Percentiles rank a stretch among this genome's conserved stretches.
phyloP scores from a whole-genome alignment of 1,139 yeast species.

The Chernovozyma sophiae-reginae region DNA sequence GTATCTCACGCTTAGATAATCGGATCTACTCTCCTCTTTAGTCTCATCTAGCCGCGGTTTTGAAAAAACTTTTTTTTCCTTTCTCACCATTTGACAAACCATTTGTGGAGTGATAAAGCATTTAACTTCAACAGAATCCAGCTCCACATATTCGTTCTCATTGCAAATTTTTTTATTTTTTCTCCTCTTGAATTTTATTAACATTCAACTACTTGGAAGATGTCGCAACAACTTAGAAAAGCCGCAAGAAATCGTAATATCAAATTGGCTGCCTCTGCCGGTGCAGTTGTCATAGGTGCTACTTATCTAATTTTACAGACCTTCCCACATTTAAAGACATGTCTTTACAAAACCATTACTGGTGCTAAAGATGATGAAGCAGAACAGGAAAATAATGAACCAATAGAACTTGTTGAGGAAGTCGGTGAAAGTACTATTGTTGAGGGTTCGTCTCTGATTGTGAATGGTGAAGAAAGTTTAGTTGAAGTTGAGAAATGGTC shows the following conservation, averaged over 20 bases:
- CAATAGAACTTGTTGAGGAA: constrained; percentile 20
- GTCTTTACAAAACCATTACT: constrained; percentile 20
- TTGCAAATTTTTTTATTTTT: not conserved
- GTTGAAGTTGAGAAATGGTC: constrained; percentile 36
- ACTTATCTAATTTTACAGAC: constrained; percentile 44
- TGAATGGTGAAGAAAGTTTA: constrained; percentile 13
- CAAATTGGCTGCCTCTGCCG: constrained; percentile 26
- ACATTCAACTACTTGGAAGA: not conserved
- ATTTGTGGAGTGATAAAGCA: not conserved
- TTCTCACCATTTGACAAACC: too few relatives aligned
- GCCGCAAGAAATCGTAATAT: constrained; percentile 8
- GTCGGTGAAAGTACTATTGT: too few relatives aligned
- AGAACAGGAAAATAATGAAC: constrained; percentile 17
- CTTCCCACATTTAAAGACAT: constrained; percentile 45
- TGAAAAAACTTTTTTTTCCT: too few relatives aligned
- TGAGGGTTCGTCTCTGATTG: too few relatives aligned
- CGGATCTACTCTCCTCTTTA: too few relatives aligned
- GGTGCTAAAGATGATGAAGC: constrained; percentile 17
- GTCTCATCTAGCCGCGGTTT: too few relatives aligned
- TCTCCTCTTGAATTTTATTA: not conserved
- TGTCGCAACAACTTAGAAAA: not conserved
- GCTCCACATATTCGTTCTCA: too few relatives aligned
- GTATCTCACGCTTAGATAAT: too few relatives aligned
- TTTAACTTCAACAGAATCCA: too few relatives aligned
- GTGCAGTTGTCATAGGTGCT: constrained; percentile 43